Conservation (phyloP, 148 eudicot species). For the Simmondsia chinensis region DNA sequence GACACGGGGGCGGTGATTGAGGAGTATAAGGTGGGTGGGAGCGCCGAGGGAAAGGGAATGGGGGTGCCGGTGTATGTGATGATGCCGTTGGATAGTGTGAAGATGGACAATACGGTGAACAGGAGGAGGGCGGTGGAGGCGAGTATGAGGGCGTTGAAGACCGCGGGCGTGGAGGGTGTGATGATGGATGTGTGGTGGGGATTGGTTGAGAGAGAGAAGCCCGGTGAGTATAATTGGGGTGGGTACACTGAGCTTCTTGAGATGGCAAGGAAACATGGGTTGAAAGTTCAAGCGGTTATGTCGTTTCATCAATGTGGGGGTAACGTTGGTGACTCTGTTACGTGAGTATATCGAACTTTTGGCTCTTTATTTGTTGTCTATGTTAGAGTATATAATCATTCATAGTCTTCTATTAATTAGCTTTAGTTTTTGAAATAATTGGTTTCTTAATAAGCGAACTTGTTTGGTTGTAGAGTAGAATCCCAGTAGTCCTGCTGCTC, state of each 20-base stretch:
- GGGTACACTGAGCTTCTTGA: slow-evolving; percentile 68
- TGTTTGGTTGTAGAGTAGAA: no score
- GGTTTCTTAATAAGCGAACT: no score
- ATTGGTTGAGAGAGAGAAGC: slow-evolving; percentile 68
- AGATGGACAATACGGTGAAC: slow-evolving; percentile 51
- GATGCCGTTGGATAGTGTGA: slow-evolving; percentile 92
- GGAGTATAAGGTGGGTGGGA: slow-evolving; percentile 19
- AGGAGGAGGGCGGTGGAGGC: slow-evolving; percentile 77
- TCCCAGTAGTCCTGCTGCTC: no score
- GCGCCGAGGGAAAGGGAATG: slow-evolving; percentile 9
- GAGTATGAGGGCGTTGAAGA: slow-evolving; percentile 72
- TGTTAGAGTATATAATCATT: not conserved
- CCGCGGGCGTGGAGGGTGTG: slow-evolving; percentile 80
- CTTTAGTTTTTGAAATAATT: no score
- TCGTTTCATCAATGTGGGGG: slow-evolving; percentile 95
- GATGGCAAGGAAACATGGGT: slow-evolving; percentile 59
- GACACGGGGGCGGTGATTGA: slow-evolving; percentile 45
- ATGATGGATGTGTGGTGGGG: slow-evolving; percentile 99
- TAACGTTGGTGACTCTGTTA: slow-evolving; percentile 84
- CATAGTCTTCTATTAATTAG: not conserved
- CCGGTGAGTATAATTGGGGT: slow-evolving; percentile 76
- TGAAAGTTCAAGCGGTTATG: slow-evolving; percentile 91
- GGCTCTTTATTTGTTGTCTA: not conserved
- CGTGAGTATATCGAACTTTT: slow-evolving; percentile 32
- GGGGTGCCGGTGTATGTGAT: slow-evolving; percentile 95